A percentile compares a stretch with the other conserved stretches of the same genome.
Conservation (phyloP, 345 rosid genomes). For the Hevea brasiliensis region DNA sequence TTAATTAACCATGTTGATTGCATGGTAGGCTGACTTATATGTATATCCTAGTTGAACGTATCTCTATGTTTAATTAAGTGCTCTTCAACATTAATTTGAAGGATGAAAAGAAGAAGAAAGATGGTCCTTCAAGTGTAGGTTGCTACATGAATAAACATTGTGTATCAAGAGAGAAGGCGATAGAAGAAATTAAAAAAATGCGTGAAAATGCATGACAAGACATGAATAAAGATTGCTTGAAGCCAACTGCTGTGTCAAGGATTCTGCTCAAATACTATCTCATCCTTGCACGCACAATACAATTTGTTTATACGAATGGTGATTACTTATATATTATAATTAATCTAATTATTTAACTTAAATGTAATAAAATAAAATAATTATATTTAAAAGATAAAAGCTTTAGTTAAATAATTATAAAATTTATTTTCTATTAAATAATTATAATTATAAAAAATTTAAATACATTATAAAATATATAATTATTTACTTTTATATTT, state of each 20-base stretch:
- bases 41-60: no score
- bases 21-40: no score
- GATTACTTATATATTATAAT: no score
- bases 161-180: conserved; percentile 8
- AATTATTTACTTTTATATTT: no score
- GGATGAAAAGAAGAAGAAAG: conserved; percentile 1
- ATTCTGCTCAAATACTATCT: background rate
- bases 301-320: no score
- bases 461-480: no score
- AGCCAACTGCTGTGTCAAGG: background rate
- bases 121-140: background rate
- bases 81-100: background rate
- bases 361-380: no score
- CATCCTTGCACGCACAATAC: background rate
- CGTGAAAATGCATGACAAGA: conserved; percentile 9
- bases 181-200: background rate
- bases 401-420: no score
- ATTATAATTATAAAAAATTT: no score
- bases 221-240: conserved; percentile 9
- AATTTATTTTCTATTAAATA: no score
- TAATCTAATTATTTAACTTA: no score
- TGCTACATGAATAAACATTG: conserved; percentile 11
- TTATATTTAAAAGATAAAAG: background rate
- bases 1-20: no score
- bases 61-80: background rate